A percentile compares a stretch with the other conserved stretches of the same genome.
These are phyloP conservation scores for Madurella mycetomatis DNA, from an alignment of 2,329 filamentous ascomycete genomes.

Conservation along the genomic window DNA sequence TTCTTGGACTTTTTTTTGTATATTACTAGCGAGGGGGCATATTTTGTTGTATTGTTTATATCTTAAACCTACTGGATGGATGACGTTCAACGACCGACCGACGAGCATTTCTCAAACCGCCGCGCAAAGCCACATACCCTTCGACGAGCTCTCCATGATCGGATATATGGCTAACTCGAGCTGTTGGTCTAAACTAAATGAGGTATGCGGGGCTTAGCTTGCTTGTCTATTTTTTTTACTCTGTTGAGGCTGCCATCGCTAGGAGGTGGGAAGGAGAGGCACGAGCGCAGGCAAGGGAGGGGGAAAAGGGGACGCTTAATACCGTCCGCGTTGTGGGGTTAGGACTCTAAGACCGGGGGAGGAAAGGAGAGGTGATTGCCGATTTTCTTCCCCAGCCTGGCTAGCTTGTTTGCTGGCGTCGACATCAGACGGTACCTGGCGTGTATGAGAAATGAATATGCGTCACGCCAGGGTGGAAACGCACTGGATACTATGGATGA, in stretches of 20 bases:
- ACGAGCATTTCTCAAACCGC: background rate
- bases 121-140: background rate
- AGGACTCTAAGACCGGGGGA: too few relatives aligned
- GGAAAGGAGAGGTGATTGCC: too few relatives aligned
- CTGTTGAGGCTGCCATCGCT: background rate
- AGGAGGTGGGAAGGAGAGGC: background rate
- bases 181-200: background rate
- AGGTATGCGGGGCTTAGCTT: background rate
- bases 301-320: too few relatives aligned
- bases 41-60: conserved; percentile 7
- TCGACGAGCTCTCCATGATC: background rate
- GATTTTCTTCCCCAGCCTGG: background rate
- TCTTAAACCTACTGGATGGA: background rate
- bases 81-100: background rate
- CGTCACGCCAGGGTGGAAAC: background rate
- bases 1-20: background rate
- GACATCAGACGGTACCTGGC: background rate
- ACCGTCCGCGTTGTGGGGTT: too few relatives aligned
- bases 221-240: conserved; percentile 1
- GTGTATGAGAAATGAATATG: background rate
- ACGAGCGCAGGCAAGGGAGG: background rate
- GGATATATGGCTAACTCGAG: background rate
- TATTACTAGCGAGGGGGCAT: conserved; percentile 2
- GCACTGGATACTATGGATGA: background rate
- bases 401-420: background rate